Evolutionary conservation across 2,329 filamentous ascomycete genomes (phyloP).

Genomic region (Bisporella sp.): DNA sequence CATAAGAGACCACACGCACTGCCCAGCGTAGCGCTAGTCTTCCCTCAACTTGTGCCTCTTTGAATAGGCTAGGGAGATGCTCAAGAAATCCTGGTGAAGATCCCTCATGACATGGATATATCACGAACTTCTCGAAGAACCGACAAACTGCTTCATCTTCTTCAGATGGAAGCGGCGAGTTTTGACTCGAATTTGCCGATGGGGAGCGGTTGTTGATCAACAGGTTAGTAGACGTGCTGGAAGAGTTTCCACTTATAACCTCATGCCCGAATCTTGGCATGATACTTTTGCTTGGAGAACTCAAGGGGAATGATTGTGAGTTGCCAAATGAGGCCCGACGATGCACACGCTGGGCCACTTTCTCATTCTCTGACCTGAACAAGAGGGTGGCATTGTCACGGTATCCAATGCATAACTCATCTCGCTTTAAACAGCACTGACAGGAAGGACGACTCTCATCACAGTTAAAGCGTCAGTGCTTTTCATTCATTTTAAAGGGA

Average conservation of each 20-base stretch:
- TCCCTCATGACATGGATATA: slow-evolving; percentile 30
- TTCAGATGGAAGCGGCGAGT: slow-evolving; percentile 1
- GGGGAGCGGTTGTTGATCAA: slow-evolving; percentile 9
- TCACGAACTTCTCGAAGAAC: slow-evolving; percentile 34
- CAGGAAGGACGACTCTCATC: slow-evolving; percentile 31
- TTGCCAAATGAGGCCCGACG: too few relatives aligned
- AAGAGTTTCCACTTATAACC: not conserved
- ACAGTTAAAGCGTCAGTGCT: slow-evolving; percentile 17
- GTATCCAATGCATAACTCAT: slow-evolving; percentile 33
- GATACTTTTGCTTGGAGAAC: too few relatives aligned
- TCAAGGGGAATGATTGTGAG: too few relatives aligned
- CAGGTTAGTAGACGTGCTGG: not conserved
- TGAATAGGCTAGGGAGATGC: too few relatives aligned
- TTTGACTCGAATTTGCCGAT: slow-evolving; percentile 20
- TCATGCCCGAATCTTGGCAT: too few relatives aligned
- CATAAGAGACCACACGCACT: slow-evolving; percentile 31
- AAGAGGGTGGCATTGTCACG: slow-evolving; percentile 31
- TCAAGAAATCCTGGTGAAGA: slow-evolving; percentile 34
- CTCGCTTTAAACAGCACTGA: slow-evolving; percentile 30
- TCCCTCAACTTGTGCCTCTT: slow-evolving; percentile 30
- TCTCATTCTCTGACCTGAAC: slow-evolving; percentile 31
- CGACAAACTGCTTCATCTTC: slow-evolving; percentile 26
- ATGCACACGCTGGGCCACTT: slow-evolving; percentile 11
- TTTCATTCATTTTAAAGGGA: not conserved
- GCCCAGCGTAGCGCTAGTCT: slow-evolving; percentile 32